Evolutionary conservation across 768 basidiomycete species (phyloP), one percentile per base, ranked within the genome.

Genomic region (Hericium alpestre): DNA sequence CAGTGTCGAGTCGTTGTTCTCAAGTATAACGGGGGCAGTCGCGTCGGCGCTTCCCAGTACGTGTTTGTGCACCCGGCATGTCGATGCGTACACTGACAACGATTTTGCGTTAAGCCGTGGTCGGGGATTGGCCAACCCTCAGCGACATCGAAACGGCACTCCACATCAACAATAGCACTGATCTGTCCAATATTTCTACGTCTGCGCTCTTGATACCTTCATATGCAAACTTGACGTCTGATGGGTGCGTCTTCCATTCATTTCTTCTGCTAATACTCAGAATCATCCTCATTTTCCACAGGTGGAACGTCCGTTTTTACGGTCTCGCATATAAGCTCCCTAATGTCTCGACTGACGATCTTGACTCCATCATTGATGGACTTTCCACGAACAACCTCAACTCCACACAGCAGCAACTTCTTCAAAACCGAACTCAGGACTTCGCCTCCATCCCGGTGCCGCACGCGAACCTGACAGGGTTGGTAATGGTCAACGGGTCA

Each of bases 221-320:
- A 20, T 43, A 43, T 4, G 15, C 41, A 20, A 43, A 43, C 20
- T 20, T 43, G 11, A 43, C 41, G 13, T 15, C 15, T 43, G 41
- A 20, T 13, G 41, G 41, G 41, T 43, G 20, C 15, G 41, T 43
- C 4, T 12, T 6, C 6, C 3, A 3, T 6, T 27, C 3, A 27
- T 12, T 7, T 43, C 41, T 15, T n/a, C n/a, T n/a, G n/a, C 41
- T 16, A 43, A 20, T 43, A 27, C 41, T 43, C 4, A 15, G 15
- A 43, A 16, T 2, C 11, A 6, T 43, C 6, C 15, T 25, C 61
- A 58, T 38, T 27, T 2, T 3, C 0, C 18, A 7, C 40, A 63
- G 64, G 22, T 65, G 64, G 64, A 65, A 65, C 38, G 47, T 65
- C n/a, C 64, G 64, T 9, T 65, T 63, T 56, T 65, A 65, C 18